Base-by-base conservation (phyloP, 2,329 filamentous ascomycete genomes). In the Rhinocladiella similis region DNA sequence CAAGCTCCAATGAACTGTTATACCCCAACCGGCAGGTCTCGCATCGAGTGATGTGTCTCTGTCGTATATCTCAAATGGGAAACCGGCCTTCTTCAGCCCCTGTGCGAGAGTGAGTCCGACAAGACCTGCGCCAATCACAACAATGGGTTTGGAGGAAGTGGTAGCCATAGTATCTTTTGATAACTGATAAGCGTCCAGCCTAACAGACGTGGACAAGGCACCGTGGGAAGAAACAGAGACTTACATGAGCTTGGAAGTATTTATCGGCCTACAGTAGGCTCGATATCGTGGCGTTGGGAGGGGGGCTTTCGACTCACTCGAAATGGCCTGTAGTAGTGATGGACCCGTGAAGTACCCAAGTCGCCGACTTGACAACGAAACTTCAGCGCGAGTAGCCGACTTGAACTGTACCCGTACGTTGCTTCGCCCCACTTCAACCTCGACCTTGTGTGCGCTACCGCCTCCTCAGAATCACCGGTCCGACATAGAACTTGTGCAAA, bases 51-150 rank as follows among this genome's bases (percentile, higher is more conserved):
- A 33, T 18, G 57, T 53, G 57, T 70, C 68, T 41, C 67, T 64
- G 18, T 70, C 68, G 53, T 63, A 69, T n/a, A 70, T 66, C 35
- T 63, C 53, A 25, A 67, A 70, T 22, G 67, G 63, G 22, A 70
- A 68, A 13, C 62, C 61, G 48, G 61, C 59, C 39, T 61, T 61
- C 42, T 54, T 56, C n/a, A 63, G 53, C 5, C 54, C 59, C 50
- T 63, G 61, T 6, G 53, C 57, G 5, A 60, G 35, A 19, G 60
- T 38, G 19, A 63, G 56, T 18, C 59, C 61, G 14, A 50, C 59
- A 33, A 63, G 59, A 27, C 61, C 61, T 19, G 61, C 69, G 12
- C 72, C 72, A 19, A 71, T 64, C 39, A 74, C 73, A 63, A 68
- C 65, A 62, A 65, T 33, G 47, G 63, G 62, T 58, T 63, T 49